phyloP scores from a whole-genome alignment of 2,329 filamentous ascomycete species.

The Coniochaeta sp. region DNA sequence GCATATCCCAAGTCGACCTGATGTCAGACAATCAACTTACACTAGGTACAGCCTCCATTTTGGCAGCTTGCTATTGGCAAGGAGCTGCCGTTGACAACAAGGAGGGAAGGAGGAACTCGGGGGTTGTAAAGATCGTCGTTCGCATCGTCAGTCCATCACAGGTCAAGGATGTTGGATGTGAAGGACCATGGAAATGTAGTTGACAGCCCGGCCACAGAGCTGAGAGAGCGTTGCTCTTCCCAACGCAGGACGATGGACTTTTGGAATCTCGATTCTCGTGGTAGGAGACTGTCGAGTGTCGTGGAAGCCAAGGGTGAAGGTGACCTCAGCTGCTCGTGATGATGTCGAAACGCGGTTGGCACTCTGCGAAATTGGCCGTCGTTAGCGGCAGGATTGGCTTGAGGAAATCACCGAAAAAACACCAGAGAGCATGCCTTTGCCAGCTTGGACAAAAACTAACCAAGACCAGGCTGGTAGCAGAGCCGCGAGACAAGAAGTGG shows the following conservation, averaged over 20 bases:
- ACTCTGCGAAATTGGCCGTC: slow-evolving; percentile 1
- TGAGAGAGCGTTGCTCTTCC: background rate
- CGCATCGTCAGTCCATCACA: slow-evolving; percentile 30
- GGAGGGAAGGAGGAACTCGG: slow-evolving; percentile 21
- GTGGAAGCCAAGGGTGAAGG: background rate
- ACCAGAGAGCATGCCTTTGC: slow-evolving; percentile 1
- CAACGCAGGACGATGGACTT: background rate
- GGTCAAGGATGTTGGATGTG: background rate
- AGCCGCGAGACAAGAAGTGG: background rate
- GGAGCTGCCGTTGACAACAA: slow-evolving; percentile 20
- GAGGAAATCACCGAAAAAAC: background rate
- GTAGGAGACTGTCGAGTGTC: background rate
- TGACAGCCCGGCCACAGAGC: background rate
- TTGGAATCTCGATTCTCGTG: background rate
- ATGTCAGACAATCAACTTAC: slow-evolving; percentile 27
- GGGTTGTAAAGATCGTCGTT: slow-evolving; percentile 23
- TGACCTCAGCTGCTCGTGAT: background rate
- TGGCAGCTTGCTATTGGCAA: slow-evolving; percentile 21
- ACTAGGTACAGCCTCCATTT: slow-evolving; percentile 34
- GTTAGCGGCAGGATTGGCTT: background rate
- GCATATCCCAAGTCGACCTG: background rate
- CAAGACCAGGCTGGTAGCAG: background rate
- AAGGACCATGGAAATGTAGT: background rate
- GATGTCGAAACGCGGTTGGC: background rate
- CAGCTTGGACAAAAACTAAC: background rate